Base-by-base conservation (phyloP, 352 stramenopile species). In the Elongisporangium prolatum region DNA sequence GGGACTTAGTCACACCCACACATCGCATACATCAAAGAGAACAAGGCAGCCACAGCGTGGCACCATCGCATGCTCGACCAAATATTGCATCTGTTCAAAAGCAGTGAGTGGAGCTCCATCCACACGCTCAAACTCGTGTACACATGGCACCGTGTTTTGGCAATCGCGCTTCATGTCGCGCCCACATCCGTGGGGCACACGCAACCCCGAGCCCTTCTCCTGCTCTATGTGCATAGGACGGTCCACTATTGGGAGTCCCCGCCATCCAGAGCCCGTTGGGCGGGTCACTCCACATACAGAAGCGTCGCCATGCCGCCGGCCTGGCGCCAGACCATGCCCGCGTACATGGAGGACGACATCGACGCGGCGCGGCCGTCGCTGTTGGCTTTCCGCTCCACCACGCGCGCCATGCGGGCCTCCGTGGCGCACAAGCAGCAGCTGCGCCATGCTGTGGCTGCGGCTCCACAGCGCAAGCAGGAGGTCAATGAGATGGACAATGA, bases 321-420 rank as follows among this genome's bases (percentile, higher is more conserved):
- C 47, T 54, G 20, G 48, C 21, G 54, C 54, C 61, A 51, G 57
- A 59, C 52, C 73, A 74, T 86, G 62, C 37, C 44, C 34, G 20
- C 38, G 21, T 20, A 53, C 49, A 70, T 75, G 7, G 57, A 68
- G 22, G 16, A 61, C 4, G 34, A 44, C 34, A 44, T 44, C 34
- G 34, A 44, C 34, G 28, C 71, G 48, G 44, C 59, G 10, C 72
- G 76, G 4, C 72, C 76, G 3, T 81, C 69, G 57, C 71, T 86
- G 13, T 60, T 84, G 54, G 65, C 75, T 20, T 87, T 84, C 57
- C 65, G 72, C 7, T 65, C 68, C 2, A 51, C 48, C 17, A 51
- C 48, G 17, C n/a, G 48, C n/a, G n/a, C 48, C 48, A 51, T 51
- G 48, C 0, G 48, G 48, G n/a, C 48, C 48, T 22, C 48, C 14